Evolutionary conservation across 176 grass and related monocot species (phyloP), one percentile per base, ranked within the genome.

Genomic region (Dendrocalamus sinicus): DNA sequence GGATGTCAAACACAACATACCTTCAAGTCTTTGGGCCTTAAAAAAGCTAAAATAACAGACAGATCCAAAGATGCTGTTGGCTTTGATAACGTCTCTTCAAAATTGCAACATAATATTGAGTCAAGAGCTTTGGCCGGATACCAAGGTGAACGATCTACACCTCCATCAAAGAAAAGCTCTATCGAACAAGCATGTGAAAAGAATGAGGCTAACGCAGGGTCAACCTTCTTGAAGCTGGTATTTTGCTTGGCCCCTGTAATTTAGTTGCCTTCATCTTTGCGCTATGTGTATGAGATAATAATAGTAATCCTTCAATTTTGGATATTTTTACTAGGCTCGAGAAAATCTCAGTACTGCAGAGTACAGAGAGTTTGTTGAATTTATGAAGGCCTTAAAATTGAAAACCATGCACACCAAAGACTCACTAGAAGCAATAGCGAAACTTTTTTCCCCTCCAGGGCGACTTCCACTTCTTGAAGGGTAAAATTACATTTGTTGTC

Each of bases 371-470:
- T 98, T 95, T 94, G 86, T 98, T 88, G 90, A 87, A 84, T 82
- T 88, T 57, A 98, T 95, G 93, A 94, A 94, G 81, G 90, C 96
- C 68, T 87, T 98, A 70, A 95, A 98, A 86, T 89, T 62, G 15
- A 98, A 92, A 85, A 92, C 88, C 48, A 90, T 91, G 82, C 84
- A 85, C 64, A 91, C 77, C 75, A 92, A 77, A 85, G 83, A 77
- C 75, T 83, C 91, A 68, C 88, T 98, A 60, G 93, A 94, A 84
- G 88, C 84, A 81, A 94, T 95, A 89, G 92, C 88, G 72, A 98
- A 91, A 81, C 91, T 98, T 54, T 98, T 98, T 76, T 98, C 90
- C 1, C 59, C 84, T 79, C 90, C 90, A 75, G 91, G 70, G 47
- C 75, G 90, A 75, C 74, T 86, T 71, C 79, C 76, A 84, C 93